Evolutionary conservation across 2,329 filamentous ascomycete species (phyloP).

Genomic region (Claviceps fusiformis): DNA sequence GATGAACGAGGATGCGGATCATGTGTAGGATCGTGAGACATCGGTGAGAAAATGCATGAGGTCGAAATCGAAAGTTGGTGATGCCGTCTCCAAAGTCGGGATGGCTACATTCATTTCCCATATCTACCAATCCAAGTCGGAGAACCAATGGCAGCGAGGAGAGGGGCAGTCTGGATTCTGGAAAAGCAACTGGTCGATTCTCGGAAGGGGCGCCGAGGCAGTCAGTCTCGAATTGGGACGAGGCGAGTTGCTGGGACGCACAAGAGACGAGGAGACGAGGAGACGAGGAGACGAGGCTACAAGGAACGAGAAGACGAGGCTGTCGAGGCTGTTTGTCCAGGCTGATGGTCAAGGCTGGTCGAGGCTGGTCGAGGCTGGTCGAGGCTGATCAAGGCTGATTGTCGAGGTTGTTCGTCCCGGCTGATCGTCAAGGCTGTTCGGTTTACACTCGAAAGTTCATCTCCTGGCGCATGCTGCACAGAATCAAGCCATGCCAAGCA

Average conservation of each 20-base stretch:
- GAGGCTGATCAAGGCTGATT: too few species aligned
- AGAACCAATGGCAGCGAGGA: background rate
- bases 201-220: background rate
- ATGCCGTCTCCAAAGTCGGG: background rate
- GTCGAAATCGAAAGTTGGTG: background rate
- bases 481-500: background rate
- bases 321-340: too few species aligned
- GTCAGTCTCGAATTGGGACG: background rate
- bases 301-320: too few species aligned
- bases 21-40: constrained; percentile 3
- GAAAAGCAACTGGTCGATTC: background rate
- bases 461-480: background rate
- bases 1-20: background rate
- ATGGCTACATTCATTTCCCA: background rate
- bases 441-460: too few species aligned
- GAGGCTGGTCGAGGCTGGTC: too few species aligned
- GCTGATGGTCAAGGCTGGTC: too few species aligned
- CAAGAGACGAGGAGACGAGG: too few species aligned
- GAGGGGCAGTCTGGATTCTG: background rate
- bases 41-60: constrained; percentile 3
- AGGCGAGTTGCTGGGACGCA: too few species aligned
- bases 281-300: too few species aligned
- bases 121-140: background rate
- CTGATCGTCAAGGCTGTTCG: too few species aligned
- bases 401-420: too few species aligned